Evolutionary conservation across 2,329 filamentous ascomycete species (phyloP), one percentile per base, ranked within the genome.

Genomic region (Lizonia empirigonia): DNA sequence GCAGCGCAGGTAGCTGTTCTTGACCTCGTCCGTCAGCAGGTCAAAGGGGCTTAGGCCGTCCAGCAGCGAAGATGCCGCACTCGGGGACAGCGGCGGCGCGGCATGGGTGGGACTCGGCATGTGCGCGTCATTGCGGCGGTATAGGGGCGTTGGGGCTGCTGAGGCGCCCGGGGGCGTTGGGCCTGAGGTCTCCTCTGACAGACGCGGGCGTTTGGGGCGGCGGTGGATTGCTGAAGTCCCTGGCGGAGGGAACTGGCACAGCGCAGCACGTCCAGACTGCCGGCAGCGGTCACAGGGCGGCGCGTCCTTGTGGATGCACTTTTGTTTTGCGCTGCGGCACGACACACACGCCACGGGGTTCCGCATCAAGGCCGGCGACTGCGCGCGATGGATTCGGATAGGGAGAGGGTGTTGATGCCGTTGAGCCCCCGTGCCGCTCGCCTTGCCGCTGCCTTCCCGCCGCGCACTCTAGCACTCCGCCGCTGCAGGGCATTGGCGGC

Each of bases 1-100:
- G 58, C 73, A 75, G 12, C 73, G 57, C 50, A 74, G 56, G 39
- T 74, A 75, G 59, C 67, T 71, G 59, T 74, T 74, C 63, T 73
- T 74, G 45, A 75, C 72, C 59, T 75, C 72, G 50, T 75, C 73
- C 3, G 71, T 75, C 39, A 75, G 59, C 39, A 74, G 64, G 29
- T 69, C 68, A 33, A 72, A 74, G 7, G 72, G 71, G 58, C 74
- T 71, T 19, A 73, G 55, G 44, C 64, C 57, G 39, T 71, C 69
- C 42, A 73, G 60, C 30, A 63, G 58, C 39, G 56, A 53, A 41
- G 64, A 61, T 58, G 65, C 63, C 53, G 65, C 55, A 20, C 29
- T 60, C 58, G 65, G 62, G 61, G 64, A 64, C 23, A 51, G 36
- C 27, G 55, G 55, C 7, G 51, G 15, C 16, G 62, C 60, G 56